Conservation (phyloP, 306 rosid species). For the Acacia acuminata region DNA sequence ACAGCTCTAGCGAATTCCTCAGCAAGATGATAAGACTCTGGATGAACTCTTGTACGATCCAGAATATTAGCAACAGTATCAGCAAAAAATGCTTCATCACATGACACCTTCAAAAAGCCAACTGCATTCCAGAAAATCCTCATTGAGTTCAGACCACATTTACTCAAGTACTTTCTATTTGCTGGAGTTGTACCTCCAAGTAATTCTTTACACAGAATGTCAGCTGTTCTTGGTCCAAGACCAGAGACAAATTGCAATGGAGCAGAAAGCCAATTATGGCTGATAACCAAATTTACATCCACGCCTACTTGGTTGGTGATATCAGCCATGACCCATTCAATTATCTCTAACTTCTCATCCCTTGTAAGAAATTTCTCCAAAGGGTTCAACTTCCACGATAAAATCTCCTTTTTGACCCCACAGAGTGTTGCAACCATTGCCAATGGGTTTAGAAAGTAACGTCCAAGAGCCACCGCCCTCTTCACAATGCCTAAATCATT, state of each 20-base stretch:
- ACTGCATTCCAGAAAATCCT: slow-evolving; percentile 53
- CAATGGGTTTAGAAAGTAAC: slow-evolving; percentile 51
- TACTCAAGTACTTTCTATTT: slow-evolving; percentile 45
- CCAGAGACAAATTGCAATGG: slow-evolving; percentile 56
- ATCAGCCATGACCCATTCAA: slow-evolving; percentile 54
- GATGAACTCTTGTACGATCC: slow-evolving; percentile 54
- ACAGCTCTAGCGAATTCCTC: slow-evolving; percentile 49
- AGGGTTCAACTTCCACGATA: slow-evolving; percentile 46
- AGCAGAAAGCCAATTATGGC: slow-evolving; percentile 49
- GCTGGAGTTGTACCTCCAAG: slow-evolving; percentile 33
- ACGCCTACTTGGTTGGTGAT: slow-evolving; percentile 54
- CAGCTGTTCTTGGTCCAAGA: slow-evolving; percentile 50
- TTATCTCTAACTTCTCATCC: slow-evolving; percentile 49
- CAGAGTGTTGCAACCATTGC: slow-evolving; percentile 62
- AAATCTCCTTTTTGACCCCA: slow-evolving; percentile 41
- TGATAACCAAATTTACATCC: slow-evolving; percentile 44
- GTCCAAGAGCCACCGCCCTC: slow-evolving; percentile 61
- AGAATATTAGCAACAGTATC: slow-evolving; percentile 35
- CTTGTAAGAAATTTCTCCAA: slow-evolving; percentile 39
- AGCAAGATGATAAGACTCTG: slow-evolving; percentile 52
- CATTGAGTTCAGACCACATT: slow-evolving; percentile 38
- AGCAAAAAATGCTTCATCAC: slow-evolving; percentile 29
- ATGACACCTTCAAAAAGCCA: slow-evolving; percentile 44
- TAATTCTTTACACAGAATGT: slow-evolving; percentile 36
- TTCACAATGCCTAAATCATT: slow-evolving; percentile 44